Base-by-base conservation (phyloP, 2,329 filamentous ascomycete species). In the Fusarium incarnatum region DNA sequence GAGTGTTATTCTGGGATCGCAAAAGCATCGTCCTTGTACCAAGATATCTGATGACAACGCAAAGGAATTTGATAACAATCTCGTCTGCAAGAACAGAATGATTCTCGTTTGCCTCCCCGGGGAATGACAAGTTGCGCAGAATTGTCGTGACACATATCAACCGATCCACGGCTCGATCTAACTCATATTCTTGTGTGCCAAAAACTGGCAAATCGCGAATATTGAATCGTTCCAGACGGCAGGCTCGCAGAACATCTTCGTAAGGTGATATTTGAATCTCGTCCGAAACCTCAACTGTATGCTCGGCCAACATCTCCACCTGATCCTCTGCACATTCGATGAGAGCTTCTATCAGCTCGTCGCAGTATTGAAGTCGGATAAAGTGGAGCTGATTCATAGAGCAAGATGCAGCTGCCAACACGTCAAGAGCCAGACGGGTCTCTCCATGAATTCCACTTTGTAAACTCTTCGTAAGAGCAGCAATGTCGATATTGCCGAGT, bases 321-420 rank as follows among this genome's bases (percentile, higher is more conserved):
- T 98, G 94, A 15, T 94, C 92, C 79, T 98, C 94, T 2, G 93
- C 96, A 77, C 93, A 97, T 72, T 98, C 96, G 34, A 98, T 84
- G 54, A 99, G 81, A 1, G 92, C 91, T 64, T 98, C 96, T 20
- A 97, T 86, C 60, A 99, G 81, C 77, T 98, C 96, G 60, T 97
- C 94, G 76, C 93, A 97, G 57, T 88, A 88, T 60, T 89, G 85
- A 42, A 97, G 82, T 44, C 89, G 86, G 22, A 91, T 81, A 44
- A 90, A 88, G 20, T 94, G 84, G n/a, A 86, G 85, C 25, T 91
- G 85, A 7, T 87, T 84, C 56, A 87, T 87, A 4, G 92, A 93
- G 16, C 82, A 78, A 4, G 85, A 84, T 15, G 96, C 85, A 22
- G 88, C 89, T 12, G 89, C 90, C 37, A 99, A 83, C 1, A 92